These are phyloP conservation scores for Amoebophrya sp. DNA, from an alignment of 169 alveolate genomes.

Conservation along the genomic window DNA sequence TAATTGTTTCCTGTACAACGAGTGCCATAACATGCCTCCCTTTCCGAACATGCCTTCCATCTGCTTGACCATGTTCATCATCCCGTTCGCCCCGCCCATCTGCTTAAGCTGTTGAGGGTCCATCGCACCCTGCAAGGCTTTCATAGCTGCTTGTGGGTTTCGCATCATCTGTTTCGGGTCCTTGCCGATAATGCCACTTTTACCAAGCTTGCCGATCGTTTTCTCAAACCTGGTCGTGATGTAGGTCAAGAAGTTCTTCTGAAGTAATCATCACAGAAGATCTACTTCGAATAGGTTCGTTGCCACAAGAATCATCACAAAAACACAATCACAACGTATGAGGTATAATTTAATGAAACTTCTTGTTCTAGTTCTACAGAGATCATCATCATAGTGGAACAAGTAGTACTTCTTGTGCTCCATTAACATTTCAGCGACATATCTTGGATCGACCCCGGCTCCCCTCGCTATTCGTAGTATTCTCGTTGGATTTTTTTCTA, in stretches of 20 bases:
- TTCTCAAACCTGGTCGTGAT: constrained; percentile 14
- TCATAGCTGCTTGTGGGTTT: background rate
- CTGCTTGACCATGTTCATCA: constrained; percentile 17
- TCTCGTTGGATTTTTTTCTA: background rate
- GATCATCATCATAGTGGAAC: background rate
- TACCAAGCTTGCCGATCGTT: background rate
- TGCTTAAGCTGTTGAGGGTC: background rate
- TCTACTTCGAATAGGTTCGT: too few relatives aligned
- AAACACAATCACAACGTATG: background rate
- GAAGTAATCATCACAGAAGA: too few relatives aligned
- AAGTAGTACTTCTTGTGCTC: background rate
- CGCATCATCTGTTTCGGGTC: constrained; percentile 17
- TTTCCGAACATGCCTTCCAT: background rate
- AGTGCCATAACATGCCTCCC: too few relatives aligned
- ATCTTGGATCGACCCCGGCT: background rate
- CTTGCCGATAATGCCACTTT: background rate
- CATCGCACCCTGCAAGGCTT: background rate
- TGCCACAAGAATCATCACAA: background rate
- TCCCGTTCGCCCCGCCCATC: background rate
- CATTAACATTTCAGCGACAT: background rate
- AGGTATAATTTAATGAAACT: too few relatives aligned
- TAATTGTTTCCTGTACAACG: too few relatives aligned
- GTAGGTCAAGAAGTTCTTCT: too few relatives aligned
- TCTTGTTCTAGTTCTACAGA: too few relatives aligned
- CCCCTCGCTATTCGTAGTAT: constrained; percentile 12